Evolutionary conservation across 495 filamentous ascomycete genomes (phyloP).

Genomic region (Xylaria castorea): DNA sequence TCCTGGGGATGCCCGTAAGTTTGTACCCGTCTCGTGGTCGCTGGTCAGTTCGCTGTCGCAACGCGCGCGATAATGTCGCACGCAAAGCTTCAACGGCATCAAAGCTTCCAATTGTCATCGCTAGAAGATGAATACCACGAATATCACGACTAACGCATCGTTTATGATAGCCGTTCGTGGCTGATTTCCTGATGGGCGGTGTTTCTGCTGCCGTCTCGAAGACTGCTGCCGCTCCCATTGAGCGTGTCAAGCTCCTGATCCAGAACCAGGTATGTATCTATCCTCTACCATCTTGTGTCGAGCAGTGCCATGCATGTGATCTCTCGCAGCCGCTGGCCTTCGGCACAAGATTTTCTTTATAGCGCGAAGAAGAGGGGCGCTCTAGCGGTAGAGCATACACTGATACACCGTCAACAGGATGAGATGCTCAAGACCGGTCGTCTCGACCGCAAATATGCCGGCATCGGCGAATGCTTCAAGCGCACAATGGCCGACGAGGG

Average conservation of each 20-base stretch:
- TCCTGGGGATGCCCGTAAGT: slow-evolving; percentile 91
- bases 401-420: slow-evolving; percentile 67
- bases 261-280: slow-evolving; percentile 91
- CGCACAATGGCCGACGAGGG: slow-evolving; percentile 86
- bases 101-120: not conserved
- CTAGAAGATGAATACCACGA: not conserved
- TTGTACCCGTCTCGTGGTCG: slow-evolving; percentile 16
- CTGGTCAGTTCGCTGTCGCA: slow-evolving; percentile 22
- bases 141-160: not conserved
- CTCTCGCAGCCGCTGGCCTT: not conserved
- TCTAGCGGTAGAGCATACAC: not conserved
- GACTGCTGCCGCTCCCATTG: slow-evolving; percentile 99
- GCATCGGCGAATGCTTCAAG: slow-evolving; percentile 92
- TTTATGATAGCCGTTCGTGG: slow-evolving; percentile 67
- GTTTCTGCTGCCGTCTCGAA: slow-evolving; percentile 99
- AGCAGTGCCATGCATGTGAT: not conserved
- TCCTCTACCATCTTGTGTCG: not conserved
- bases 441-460: slow-evolving; percentile 95
- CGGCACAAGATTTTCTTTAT: not conserved
- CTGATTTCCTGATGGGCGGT: slow-evolving; percentile 99
- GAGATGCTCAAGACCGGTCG: slow-evolving; percentile 99
- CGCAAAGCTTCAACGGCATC: not conserved
- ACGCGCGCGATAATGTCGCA: slow-evolving; percentile 7
- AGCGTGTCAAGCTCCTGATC: slow-evolving; percentile 99
- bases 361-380: not conserved